Base-by-base conservation (phyloP, 2,329 filamentous ascomycete species). In the Aspergillus fumigatiaffinis region DNA sequence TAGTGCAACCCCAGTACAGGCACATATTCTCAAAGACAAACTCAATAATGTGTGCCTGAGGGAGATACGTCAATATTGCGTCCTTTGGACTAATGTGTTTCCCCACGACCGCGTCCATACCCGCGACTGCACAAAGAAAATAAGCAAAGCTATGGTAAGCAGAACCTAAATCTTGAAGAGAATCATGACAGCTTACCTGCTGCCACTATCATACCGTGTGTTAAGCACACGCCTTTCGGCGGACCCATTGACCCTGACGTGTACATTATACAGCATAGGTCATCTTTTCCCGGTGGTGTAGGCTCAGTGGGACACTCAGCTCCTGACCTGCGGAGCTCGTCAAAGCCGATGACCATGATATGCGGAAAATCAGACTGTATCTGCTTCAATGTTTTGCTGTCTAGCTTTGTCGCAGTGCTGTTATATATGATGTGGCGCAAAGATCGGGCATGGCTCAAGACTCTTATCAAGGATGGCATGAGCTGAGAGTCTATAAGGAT, bases 21-120 rank as follows among this genome's bases (percentile, higher is more conserved):
- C 89, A 91, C 7, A 93, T 81, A 73, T 96, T 97, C 77, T 99
- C 94, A 64, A 99, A 91, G 57, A 93, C 89, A 75, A 96, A 94
- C 76, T 99, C 94, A 67, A 99, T 87, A 68, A 97, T 97, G 72
- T 99, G 94, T 2, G 94, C 92, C 53, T 96, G 87, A 1, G 94
- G 94, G 17, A 99, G 85, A 75, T 97, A 99, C 21, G 92, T 91
- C 48, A 99, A 83, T 46, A 97, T 81, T 49, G 84, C 84, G 66
- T 99, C 94, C 50, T 83, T 85, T 56, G 88, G 86, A 58, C 87
- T 88, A 51, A 97, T 84, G 67, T 88, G 88, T 57, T 87, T 86
- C 23, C 89, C 90, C 50, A 97, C 87, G 60, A 91, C 87, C 44
- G 84, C 83, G 69, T 88, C 85, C 49, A 96, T 85, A 72, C 94